Conservation (phyloP, 108 stramenopile species). For the Nannochloropsis oceanica region DNA sequence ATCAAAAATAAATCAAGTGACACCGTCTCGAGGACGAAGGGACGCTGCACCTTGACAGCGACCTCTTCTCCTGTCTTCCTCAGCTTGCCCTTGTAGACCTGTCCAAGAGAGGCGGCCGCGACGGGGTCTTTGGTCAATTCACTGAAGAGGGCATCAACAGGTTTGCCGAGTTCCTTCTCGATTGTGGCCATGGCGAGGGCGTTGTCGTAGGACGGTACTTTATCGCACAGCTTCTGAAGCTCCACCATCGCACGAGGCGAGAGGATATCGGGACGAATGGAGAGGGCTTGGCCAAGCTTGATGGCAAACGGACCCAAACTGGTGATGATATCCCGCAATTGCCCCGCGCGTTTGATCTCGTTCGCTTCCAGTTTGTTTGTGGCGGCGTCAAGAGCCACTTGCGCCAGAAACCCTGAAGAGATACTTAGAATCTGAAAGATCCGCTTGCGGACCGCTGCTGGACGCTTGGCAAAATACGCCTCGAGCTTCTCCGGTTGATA, state of each 20-base stretch:
- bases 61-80: constrained; percentile 59
- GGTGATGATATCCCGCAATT: constrained; percentile 69
- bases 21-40: constrained; percentile 81
- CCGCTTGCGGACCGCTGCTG: constrained; percentile 34
- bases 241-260: constrained; percentile 78
- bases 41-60: constrained; percentile 58
- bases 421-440: background rate
- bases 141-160: constrained; percentile 58
- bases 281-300: constrained; percentile 72
- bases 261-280: constrained; percentile 76
- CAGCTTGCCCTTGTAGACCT: constrained; percentile 37
- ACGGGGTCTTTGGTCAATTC: constrained; percentile 83
- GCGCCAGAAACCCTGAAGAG: background rate
- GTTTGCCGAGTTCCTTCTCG: constrained; percentile 57
- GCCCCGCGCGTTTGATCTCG: constrained; percentile 61
- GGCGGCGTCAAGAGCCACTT: background rate
- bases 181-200: constrained; percentile 73
- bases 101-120: constrained; percentile 75
- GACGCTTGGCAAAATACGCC: constrained; percentile 58
- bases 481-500: constrained; percentile 66
- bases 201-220: constrained; percentile 65
- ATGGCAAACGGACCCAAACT: constrained; percentile 78
- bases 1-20: constrained; percentile 71
- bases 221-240: constrained; percentile 82
- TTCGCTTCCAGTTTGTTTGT: constrained; percentile 41